Percentiles rank a stretch among this genome's conserved stretches.
phyloP scores from a whole-genome alignment of 352 stramenopile genomes.

The Globisporangium megalacanthum region DNA sequence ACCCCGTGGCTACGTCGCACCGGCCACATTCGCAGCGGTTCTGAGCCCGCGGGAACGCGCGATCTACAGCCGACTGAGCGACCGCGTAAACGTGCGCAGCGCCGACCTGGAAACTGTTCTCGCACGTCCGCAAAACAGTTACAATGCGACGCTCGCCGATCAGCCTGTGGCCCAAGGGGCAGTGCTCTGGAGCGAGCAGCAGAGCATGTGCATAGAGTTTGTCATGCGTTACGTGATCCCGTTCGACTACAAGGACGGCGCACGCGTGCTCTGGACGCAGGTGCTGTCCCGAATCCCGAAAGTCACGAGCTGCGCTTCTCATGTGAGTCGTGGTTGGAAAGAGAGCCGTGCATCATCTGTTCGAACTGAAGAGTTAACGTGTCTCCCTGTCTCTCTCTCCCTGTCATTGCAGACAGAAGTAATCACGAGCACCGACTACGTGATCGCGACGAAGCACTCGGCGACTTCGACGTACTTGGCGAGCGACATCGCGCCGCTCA shows the following conservation, averaged over 20 bases:
- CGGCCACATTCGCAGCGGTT: neutral
- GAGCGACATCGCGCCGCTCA: neutral
- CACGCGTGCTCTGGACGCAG: constrained; percentile 25
- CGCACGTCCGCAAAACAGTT: constrained; percentile 12
- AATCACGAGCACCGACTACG: constrained; percentile 10
- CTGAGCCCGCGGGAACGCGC: constrained; percentile 17
- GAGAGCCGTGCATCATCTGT: neutral
- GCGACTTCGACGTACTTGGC: neutral
- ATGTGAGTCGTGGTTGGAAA: neutral
- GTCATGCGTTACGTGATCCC: constrained; percentile 3
- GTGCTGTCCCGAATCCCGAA: constrained; percentile 25
- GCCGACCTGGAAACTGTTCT: neutral
- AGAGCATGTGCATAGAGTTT: constrained; percentile 26
- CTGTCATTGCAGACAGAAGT: constrained; percentile 6
- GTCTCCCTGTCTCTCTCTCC: too few species aligned
- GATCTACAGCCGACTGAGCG: constrained; percentile 19
- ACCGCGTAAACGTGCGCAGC: constrained; percentile 12
- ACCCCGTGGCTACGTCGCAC: neutral
- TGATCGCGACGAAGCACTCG: constrained; percentile 10
- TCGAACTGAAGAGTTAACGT: neutral
- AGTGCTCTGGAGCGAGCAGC: constrained; percentile 28
- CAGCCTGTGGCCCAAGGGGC: constrained; percentile 17
- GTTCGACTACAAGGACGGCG: constrained; percentile 10
- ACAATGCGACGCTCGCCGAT: constrained; percentile 17
- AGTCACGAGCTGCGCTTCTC: constrained; percentile 14